Evolutionary conservation across 495 filamentous ascomycete species (phyloP).

Genomic region (Penicillium pancosmium): DNA sequence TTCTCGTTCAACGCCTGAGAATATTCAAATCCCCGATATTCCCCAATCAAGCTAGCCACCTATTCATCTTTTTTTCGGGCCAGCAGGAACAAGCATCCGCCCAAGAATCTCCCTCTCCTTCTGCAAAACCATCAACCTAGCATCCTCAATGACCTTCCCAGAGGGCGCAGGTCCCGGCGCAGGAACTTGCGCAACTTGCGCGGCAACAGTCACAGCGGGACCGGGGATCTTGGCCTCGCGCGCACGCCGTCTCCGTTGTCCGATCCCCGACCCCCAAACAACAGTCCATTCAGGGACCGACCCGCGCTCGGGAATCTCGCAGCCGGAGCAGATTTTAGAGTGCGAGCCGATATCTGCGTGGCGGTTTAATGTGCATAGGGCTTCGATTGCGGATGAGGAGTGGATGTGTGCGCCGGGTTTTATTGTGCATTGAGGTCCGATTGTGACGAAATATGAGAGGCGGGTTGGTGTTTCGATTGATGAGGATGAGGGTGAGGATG

Average conservation of each 20-base stretch:
- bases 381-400: slow-evolving; percentile 39
- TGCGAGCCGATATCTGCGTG: slow-evolving; percentile 42
- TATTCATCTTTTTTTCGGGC: slow-evolving; percentile 30
- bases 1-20: too few relatives aligned
- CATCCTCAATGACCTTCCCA: slow-evolving; percentile 47
- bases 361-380: slow-evolving; percentile 32
- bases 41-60: too few relatives aligned
- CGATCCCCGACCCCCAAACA: slow-evolving; percentile 44
- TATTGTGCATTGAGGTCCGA: slow-evolving; percentile 38
- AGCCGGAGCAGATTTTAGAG: slow-evolving; percentile 43
- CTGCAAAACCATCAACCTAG: slow-evolving; percentile 46
- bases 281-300: slow-evolving; percentile 45
- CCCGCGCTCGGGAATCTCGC: slow-evolving; percentile 32
- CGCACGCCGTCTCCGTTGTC: slow-evolving; percentile 38
- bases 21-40: too few relatives aligned
- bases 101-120: slow-evolving; percentile 47
- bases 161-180: slow-evolving; percentile 29
- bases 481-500: slow-evolving; percentile 22
- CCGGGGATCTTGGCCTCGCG: slow-evolving; percentile 25
- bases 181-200: slow-evolving; percentile 24
- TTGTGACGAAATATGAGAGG: slow-evolving; percentile 39
- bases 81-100: slow-evolving; percentile 40
- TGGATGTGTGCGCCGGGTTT: slow-evolving; percentile 41
- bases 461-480: slow-evolving; percentile 26
- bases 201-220: slow-evolving; percentile 27